Conservation (phyloP, 257 asterid species). For the Solanum arcanum region DNA sequence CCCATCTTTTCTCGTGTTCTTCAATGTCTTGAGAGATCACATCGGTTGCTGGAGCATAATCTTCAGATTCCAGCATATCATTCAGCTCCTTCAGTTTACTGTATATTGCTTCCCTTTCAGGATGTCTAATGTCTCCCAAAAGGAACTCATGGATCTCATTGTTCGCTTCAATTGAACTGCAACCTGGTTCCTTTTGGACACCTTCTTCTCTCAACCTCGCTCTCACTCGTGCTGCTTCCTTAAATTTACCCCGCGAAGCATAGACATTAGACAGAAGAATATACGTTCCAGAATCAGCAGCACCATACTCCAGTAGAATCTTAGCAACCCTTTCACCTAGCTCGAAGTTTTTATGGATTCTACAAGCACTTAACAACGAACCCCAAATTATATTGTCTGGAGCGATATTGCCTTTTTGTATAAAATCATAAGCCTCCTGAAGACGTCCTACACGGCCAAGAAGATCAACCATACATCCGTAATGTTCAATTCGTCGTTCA, state of each 20-base stretch:
- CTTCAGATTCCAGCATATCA: constrained; percentile 13
- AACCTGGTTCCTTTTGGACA: constrained; percentile 42
- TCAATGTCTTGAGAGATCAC: constrained; percentile 27
- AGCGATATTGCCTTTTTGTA: constrained; percentile 12
- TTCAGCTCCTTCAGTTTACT: constrained; percentile 23
- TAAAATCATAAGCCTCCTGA: constrained; percentile 33
- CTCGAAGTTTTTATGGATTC: constrained; percentile 24
- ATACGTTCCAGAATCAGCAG: constrained; percentile 21
- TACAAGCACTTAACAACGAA: constrained; percentile 38
- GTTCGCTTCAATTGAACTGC: constrained; percentile 33
- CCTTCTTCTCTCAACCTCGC: constrained; percentile 26
- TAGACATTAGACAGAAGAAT: constrained; percentile 33
- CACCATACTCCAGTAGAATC: constrained; percentile 6
- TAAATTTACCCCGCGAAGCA: constrained; percentile 31
- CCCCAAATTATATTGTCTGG: constrained; percentile 46
- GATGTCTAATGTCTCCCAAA: constrained; percentile 43
- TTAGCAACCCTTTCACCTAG: constrained; percentile 29
- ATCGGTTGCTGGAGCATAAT: constrained; percentile 30
- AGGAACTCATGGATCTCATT: constrained; percentile 37
- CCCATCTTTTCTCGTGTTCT: constrained; percentile 31
- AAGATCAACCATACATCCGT: constrained; percentile 52
- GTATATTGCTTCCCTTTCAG: constrained; percentile 38
- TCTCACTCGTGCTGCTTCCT: constrained; percentile 26
- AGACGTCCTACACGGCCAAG: constrained; percentile 45
- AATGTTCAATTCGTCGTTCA: constrained; percentile 39